Evolutionary conservation across 805 yeast genomes (phyloP), one percentile per base, ranked within the genome.

Genomic region (Myxozyma vanderwaltii): DNA sequence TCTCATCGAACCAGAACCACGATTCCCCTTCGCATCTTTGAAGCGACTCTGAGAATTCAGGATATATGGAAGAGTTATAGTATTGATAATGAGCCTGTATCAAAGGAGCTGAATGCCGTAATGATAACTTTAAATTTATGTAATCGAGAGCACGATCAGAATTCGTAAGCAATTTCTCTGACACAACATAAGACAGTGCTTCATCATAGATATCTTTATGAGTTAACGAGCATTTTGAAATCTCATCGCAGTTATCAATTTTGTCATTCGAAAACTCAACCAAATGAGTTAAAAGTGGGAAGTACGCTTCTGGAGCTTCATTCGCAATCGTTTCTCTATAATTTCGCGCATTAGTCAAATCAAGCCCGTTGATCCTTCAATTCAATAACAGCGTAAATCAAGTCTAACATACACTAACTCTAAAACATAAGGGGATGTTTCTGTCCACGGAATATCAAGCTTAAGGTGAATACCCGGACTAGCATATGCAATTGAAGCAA

Each of bases 31-130:
- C 72, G 71, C 77, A 4, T 70, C 27, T 35, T 8, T 24, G 5
- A 24, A 69, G 19, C 59, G 45, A 65, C 72, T 76, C 55, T 59
- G 69, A 61, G 55, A 63, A 69, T 1, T 61, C 38, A 0, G 80
- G 75, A n/a, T 67, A 61, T 0, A 79, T 73, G 0, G 69, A 60
- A 1, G 71, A 63, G 1, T 68, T 70, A 67, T 81, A 89, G 68
- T 80, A 75, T 53, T 79, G 78, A 68, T 78, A 86, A 55, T 88
- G 88, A 1, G 91, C 75, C 67, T 83, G 82, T 29, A 90, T 77
- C 48, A 85, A 75, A 2, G 96, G 90, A 0, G 88, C 74, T 55
- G 78, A 71, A 31, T 78, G 72, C 47, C 84, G 79, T 54, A 81
- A 71, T 0, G 79, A 79, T 35, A 83, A 63, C 39, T 80, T 73